Conservation (phyloP, 1,284 basidiomycete genomes). For the Trichosporon ovoides region DNA sequence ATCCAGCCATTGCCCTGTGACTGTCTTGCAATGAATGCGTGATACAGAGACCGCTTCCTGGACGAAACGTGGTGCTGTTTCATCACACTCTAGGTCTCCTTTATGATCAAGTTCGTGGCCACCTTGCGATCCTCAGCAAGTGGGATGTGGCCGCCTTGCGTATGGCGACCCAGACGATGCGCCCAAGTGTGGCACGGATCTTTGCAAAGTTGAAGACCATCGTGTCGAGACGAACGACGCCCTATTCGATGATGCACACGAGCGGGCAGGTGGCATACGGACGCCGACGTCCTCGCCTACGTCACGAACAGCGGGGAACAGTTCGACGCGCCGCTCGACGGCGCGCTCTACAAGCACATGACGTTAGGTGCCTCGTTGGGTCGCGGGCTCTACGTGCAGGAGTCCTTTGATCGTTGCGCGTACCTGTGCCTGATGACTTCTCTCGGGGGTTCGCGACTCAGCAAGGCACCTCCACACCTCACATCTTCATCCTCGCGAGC, state of each 20-base stretch:
- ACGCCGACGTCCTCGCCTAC: conserved; percentile 33
- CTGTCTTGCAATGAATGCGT: no score
- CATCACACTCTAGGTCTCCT: conserved; percentile 25
- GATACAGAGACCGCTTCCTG: no score
- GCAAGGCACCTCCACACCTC: no score
- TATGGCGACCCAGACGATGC: conserved; percentile 26
- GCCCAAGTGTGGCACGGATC: conserved; percentile 27
- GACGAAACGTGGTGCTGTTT: background rate
- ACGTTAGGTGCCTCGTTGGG: background rate
- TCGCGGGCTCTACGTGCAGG: no score
- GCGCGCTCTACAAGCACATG: background rate
- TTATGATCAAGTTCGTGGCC: conserved; percentile 35
- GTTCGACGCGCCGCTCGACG: conserved; percentile 4
- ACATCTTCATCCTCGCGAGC: no score
- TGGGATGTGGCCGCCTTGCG: conserved; percentile 28
- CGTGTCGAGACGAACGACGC: conserved; percentile 22
- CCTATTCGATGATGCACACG: conserved; percentile 16
- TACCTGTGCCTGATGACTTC: no score
- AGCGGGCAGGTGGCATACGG: conserved; percentile 22
- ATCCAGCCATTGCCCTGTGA: background rate
- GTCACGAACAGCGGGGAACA: conserved; percentile 3
- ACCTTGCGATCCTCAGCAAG: conserved; percentile 30
- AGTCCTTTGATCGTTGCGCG: no score
- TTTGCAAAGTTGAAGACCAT: conserved; percentile 26
- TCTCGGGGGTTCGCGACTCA: no score